phyloP scores from a whole-genome alignment of 176 grass and related monocot genomes.

The Paspalum vaginatum region DNA sequence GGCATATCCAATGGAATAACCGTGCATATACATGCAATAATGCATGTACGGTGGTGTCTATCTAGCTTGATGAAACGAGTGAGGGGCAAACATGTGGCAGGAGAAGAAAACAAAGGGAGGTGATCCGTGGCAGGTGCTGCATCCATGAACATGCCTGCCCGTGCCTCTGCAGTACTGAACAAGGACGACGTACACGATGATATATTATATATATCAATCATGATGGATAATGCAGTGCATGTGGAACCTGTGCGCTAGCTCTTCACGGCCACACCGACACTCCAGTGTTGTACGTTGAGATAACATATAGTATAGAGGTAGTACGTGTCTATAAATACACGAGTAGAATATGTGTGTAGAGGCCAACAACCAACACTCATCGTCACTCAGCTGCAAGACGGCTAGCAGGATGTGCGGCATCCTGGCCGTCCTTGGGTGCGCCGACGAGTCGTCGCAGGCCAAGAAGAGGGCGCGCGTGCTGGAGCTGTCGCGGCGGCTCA shows the following conservation, averaged over 20 bases:
- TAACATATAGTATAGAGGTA: no score
- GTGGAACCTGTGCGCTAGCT: no score
- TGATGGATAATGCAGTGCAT: not conserved
- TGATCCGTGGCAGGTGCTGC: not conserved
- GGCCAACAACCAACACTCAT: no score
- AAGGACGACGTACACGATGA: not conserved
- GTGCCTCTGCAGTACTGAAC: no score
- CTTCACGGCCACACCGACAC: no score
- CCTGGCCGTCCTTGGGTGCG: slow-evolving; percentile 63
- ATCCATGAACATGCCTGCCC: not conserved
- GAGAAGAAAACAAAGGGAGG: not conserved
- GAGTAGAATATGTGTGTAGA: no score
- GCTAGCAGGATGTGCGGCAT: slow-evolving; percentile 64
- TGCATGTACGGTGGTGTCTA: no score
- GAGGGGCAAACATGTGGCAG: not conserved
- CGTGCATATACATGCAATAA: no score
- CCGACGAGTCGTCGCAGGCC: slow-evolving; percentile 43
- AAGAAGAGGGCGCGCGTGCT: slow-evolving; percentile 57
- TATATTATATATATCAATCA: no score
- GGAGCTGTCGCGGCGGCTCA: slow-evolving; percentile 77
- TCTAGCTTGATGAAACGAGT: not conserved
- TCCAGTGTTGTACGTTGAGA: no score
- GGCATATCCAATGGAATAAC: not conserved
- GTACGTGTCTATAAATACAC: no score
- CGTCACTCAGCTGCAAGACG: no score